Evolutionary conservation across 495 filamentous ascomycete species (phyloP).

Genomic region (Hyaloscypha hepaticicola): DNA sequence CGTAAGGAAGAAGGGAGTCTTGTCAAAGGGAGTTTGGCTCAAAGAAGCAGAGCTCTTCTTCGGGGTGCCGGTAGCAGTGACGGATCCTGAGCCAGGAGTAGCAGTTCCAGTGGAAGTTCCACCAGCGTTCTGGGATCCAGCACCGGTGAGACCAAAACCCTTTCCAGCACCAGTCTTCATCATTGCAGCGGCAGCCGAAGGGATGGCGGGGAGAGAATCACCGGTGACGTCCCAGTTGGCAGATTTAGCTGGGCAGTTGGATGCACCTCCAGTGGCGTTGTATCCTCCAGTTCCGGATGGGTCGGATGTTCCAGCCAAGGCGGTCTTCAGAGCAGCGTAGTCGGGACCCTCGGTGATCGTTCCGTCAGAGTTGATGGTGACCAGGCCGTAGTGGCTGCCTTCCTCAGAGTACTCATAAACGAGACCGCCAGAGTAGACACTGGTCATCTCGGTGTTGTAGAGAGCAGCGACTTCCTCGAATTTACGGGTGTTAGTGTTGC

Average conservation of each 20-base stretch:
- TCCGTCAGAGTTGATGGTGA: conserved; percentile 50
- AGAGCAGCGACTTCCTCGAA: conserved; percentile 80
- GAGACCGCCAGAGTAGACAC: conserved; percentile 91
- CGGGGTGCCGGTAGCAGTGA: conserved; percentile 40
- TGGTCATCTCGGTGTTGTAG: conserved; percentile 82
- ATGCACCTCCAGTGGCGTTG: conserved; percentile 62
- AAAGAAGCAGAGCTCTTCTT: conserved; percentile 42
- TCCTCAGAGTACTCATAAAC: conserved; percentile 95
- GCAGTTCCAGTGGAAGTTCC: conserved; percentile 60
- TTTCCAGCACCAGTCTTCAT: conserved; percentile 72
- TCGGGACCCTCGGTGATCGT: conserved; percentile 57
- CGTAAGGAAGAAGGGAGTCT: conserved; percentile 54
- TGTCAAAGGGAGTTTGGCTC: conserved; percentile 38
- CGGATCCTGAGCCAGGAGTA: conserved; percentile 58
- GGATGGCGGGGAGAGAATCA: conserved; percentile 73
- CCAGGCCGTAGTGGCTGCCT: conserved; percentile 71
- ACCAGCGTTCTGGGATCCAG: conserved; percentile 70
- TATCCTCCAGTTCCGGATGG: conserved; percentile 77
- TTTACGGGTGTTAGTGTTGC: conserved; percentile 72
- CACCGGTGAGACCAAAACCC: conserved; percentile 67
- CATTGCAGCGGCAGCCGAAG: conserved; percentile 60
- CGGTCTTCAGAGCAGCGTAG: conserved; percentile 65
- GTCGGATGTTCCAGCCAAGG: conserved; percentile 59
- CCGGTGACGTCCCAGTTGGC: conserved; percentile 71
- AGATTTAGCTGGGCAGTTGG: conserved; percentile 66